Conservation (phyloP, 2,329 filamentous ascomycete species). For the Harringtonia aguacate region DNA sequence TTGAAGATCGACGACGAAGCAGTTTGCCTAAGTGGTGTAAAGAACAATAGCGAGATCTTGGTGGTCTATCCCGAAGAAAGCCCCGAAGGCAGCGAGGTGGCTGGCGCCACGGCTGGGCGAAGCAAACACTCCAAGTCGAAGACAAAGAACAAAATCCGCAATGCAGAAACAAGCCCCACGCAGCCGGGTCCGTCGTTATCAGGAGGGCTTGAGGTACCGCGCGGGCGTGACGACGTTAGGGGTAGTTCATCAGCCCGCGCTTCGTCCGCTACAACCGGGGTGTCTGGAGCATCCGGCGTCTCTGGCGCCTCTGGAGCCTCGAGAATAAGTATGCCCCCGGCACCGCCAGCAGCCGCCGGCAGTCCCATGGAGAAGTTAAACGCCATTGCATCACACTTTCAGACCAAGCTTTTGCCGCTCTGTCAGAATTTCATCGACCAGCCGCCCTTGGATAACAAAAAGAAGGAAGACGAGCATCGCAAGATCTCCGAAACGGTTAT, state of each 20-base stretch:
- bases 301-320: slow-evolving; percentile 14
- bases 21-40: slow-evolving; percentile 49
- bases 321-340: slow-evolving; percentile 5
- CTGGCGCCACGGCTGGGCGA: slow-evolving; percentile 9
- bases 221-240: slow-evolving; percentile 16
- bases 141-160: slow-evolving; percentile 32
- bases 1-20: slow-evolving; percentile 52
- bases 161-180: slow-evolving; percentile 28
- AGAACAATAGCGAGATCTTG: slow-evolving; percentile 51
- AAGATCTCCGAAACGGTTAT: slow-evolving; percentile 66
- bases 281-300: slow-evolving; percentile 14
- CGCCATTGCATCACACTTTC: slow-evolving; percentile 54
- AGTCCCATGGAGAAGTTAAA: slow-evolving; percentile 52
- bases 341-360: slow-evolving; percentile 24
- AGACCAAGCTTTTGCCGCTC: slow-evolving; percentile 51
- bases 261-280: not conserved
- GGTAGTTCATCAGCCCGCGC: not conserved
- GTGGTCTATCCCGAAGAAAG: slow-evolving; percentile 42
- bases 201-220: slow-evolving; percentile 22
- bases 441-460: slow-evolving; percentile 56
- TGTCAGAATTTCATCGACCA: slow-evolving; percentile 49
- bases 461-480: slow-evolving; percentile 63
- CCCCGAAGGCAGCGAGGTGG: slow-evolving; percentile 20
- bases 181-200: slow-evolving; percentile 27
- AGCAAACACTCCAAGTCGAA: slow-evolving; percentile 16